These are phyloP conservation scores for Leptosphaerulina australis DNA, from an alignment of 2,329 filamentous ascomycete genomes.

Conservation along the genomic window DNA sequence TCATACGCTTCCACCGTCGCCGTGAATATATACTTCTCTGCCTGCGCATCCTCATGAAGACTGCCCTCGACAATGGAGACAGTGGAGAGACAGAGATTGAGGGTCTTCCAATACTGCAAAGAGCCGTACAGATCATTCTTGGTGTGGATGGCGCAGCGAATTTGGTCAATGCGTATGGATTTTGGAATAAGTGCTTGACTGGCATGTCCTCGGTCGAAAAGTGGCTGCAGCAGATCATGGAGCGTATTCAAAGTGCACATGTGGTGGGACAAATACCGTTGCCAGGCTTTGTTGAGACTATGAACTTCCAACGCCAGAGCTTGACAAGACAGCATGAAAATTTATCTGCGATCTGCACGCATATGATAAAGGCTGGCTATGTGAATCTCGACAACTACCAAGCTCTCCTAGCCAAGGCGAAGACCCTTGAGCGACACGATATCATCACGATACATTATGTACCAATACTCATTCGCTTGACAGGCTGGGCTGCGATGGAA, in stretches of 20 bases:
- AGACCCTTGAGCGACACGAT: conserved; percentile 78
- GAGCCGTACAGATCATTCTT: conserved; percentile 50
- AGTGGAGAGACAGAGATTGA: conserved; percentile 31
- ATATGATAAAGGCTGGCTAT: conserved; percentile 77
- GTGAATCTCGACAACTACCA: conserved; percentile 75
- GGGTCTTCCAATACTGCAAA: conserved; percentile 29
- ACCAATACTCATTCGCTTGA: conserved; percentile 76
- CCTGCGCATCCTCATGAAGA: conserved; percentile 76
- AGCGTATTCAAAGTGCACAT: conserved; percentile 75
- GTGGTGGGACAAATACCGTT: conserved; percentile 71
- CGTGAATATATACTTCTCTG: conserved; percentile 83
- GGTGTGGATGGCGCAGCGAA: conserved; percentile 63
- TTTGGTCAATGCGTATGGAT: conserved; percentile 62
- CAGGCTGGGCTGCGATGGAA: conserved; percentile 78
- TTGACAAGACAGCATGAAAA: conserved; percentile 89
- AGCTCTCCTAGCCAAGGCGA: conserved; percentile 70
- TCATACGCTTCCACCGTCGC: conserved; percentile 87
- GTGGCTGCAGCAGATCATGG: conserved; percentile 76
- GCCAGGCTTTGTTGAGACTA: conserved; percentile 73
- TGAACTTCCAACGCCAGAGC: conserved; percentile 80
- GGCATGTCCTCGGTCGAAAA: conserved; percentile 77
- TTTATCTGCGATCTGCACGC: conserved; percentile 78
- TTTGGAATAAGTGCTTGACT: conserved; percentile 75
- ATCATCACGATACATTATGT: conserved; percentile 77
- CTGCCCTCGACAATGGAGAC: conserved; percentile 59